These are phyloP conservation scores for Leonotis leonurus DNA, from an alignment of 257 asterid species.

Conservation along the genomic window DNA sequence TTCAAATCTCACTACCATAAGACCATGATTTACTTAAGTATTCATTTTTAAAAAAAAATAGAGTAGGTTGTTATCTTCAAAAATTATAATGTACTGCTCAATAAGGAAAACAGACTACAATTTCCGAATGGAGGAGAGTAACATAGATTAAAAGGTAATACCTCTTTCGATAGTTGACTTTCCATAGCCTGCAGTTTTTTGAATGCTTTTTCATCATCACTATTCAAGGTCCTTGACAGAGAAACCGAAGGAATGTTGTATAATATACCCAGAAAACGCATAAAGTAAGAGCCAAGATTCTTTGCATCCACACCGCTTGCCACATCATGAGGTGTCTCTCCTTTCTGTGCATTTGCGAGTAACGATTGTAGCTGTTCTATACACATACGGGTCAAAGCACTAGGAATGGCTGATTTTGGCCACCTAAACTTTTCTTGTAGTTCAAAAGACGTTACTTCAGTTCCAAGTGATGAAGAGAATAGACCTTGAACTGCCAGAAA, in stretches of 20 bases:
- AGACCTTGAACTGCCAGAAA: slow-evolving; percentile 95
- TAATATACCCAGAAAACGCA: slow-evolving; percentile 61
- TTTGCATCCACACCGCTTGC: slow-evolving; percentile 53
- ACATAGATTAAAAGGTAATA: slow-evolving; percentile 21
- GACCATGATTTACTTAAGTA: too few species aligned
- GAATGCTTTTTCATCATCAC: slow-evolving; percentile 74
- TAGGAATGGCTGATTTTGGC: slow-evolving; percentile 76
- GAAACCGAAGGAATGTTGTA: slow-evolving; percentile 93
- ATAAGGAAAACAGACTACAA: not conserved
- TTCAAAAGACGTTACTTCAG: slow-evolving; percentile 96
- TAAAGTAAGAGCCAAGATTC: slow-evolving; percentile 86
- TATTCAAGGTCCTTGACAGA: slow-evolving; percentile 54
- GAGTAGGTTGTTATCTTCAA: too few species aligned
- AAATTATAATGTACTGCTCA: too few species aligned
- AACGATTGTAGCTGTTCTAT: slow-evolving; percentile 84
- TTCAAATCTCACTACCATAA: too few species aligned
- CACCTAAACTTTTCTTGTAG: slow-evolving; percentile 80
- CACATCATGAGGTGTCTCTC: slow-evolving; percentile 51
- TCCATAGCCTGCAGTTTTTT: slow-evolving; percentile 70
- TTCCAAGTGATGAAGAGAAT: slow-evolving; percentile 82
- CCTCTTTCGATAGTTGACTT: slow-evolving; percentile 72
- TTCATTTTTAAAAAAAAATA: too few species aligned
- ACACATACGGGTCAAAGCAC: slow-evolving; percentile 71
- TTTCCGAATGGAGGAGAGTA: not conserved
- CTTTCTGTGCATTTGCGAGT: slow-evolving; percentile 78